Base-by-base conservation (phyloP, 805 yeast species). In the Candida germanica region DNA sequence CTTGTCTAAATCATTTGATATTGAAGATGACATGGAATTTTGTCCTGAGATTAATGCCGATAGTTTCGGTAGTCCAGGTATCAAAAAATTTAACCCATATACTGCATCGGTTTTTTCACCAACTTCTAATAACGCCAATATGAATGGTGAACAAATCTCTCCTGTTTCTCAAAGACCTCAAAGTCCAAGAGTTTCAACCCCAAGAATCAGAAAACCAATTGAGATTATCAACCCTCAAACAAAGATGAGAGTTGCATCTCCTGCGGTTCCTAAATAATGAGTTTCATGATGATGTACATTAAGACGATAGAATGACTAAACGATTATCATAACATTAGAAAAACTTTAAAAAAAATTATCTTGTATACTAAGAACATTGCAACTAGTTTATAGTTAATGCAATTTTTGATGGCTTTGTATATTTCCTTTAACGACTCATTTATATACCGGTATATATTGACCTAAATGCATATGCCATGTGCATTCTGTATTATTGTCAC, bases 51-150 rank as follows among this genome's bases (percentile, higher is more conserved):
- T 74, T 24, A 32, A 32, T 25, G 69, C 71, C 7, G 71, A 68
- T 15, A 42, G 39, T 16, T 44, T 42, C 20, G 38, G 33, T 25
- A 56, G 64, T 38, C 67, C 69, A 11, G 50, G 56, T 13, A 51
- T 59, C 41, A 73, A 71, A 50, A 78, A 72, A 54, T 80, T 79
- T 60, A 80, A 80, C 53, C 86, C 87, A 4, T 79, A 80, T 52
- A 79, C 84, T 3, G 79, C 85, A 1, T 61, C 75, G 29, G 71
- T 79, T 16, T 80, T 80, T 49, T 74, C 79, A 22, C 86, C 87
- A 29, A 35, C 38, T n/a, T 30, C 39, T 18, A 25, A 28, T 24
- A 22, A 29, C n/a, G 15, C 21, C 12, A 50, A 18, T 56, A 56
- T 7, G 13, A 29, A 13, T 15, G 18, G 19, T 20, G 17, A 35